Evolutionary conservation across 192 early-diverging fungal species (phyloP).

Genomic region (Obelidium mucronatum): DNA sequence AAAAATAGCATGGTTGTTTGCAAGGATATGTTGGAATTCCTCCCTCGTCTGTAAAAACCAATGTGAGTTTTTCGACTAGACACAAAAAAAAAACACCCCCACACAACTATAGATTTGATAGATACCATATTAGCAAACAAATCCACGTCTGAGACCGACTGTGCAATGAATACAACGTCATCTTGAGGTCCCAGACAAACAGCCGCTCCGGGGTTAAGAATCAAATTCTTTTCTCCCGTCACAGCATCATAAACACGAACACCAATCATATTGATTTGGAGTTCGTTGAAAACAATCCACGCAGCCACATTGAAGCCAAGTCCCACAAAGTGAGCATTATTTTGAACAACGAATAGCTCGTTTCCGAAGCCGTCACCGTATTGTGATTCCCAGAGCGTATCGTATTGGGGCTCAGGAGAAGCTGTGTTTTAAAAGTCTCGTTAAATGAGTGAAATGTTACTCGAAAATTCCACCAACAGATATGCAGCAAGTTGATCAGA

Average conservation of each 20-base stretch:
- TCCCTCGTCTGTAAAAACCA: background rate
- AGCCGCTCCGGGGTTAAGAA: constrained; percentile 63
- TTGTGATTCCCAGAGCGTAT: constrained; percentile 71
- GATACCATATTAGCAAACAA: constrained; percentile 12
- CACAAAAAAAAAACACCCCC: background rate
- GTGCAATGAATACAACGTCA: constrained; percentile 62
- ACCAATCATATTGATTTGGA: constrained; percentile 53
- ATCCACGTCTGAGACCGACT: constrained; percentile 21
- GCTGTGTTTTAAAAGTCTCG: constrained; percentile 38
- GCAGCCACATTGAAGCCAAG: constrained; percentile 63
- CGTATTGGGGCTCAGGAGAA: constrained; percentile 50
- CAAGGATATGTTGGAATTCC: background rate
- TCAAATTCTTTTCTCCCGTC: background rate
- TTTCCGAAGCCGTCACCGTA: constrained; percentile 76
- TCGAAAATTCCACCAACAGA: constrained; percentile 32
- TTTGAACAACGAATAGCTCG: constrained; percentile 61
- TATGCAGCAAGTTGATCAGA: constrained; percentile 71
- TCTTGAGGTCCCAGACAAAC: constrained; percentile 58
- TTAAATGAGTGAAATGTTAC: too few species aligned
- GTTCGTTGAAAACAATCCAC: constrained; percentile 51
- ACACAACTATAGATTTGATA: too few species aligned
- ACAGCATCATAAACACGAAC: background rate
- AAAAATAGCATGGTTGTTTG: too few species aligned
- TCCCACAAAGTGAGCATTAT: constrained; percentile 63
- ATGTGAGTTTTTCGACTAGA: background rate